Percentiles rank a stretch among this genome's conserved stretches.
phyloP scores from a whole-genome alignment of 345 rosid species.

The Populus ilicifolia region DNA sequence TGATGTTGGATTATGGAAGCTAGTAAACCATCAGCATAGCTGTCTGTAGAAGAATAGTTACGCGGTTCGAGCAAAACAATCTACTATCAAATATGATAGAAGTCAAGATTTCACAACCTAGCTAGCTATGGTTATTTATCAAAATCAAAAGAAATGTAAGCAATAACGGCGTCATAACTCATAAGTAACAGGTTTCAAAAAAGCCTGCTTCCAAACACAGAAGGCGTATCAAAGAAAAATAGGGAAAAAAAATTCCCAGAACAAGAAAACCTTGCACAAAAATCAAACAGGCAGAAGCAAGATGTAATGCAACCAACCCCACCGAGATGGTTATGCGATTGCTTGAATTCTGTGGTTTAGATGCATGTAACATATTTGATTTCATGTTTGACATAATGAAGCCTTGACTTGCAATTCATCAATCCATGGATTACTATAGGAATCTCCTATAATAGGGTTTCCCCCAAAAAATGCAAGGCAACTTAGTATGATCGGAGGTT shows the following conservation, averaged over 20 bases:
- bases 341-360: too few species aligned
- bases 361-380: too few species aligned
- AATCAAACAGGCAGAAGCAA: too few species aligned
- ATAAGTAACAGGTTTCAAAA: background rate
- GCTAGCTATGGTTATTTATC: background rate
- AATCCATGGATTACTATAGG: too few species aligned
- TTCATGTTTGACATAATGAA: too few species aligned
- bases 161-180: background rate
- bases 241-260: background rate
- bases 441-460: too few species aligned
- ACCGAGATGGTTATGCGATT: too few species aligned
- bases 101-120: background rate
- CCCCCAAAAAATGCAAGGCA: too few species aligned
- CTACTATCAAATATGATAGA: background rate
- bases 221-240: background rate
- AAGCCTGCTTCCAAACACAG: background rate
- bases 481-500: too few species aligned
- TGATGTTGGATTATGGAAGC: background rate
- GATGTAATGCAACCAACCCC: too few species aligned
- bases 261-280: too few species aligned
- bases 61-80: background rate
- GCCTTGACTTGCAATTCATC: too few species aligned
- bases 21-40: background rate
- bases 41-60: background rate
- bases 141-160: background rate